These are phyloP conservation scores for Mytilinidion resinicola DNA, from an alignment of 495 filamentous ascomycete species.

Conservation along the genomic window DNA sequence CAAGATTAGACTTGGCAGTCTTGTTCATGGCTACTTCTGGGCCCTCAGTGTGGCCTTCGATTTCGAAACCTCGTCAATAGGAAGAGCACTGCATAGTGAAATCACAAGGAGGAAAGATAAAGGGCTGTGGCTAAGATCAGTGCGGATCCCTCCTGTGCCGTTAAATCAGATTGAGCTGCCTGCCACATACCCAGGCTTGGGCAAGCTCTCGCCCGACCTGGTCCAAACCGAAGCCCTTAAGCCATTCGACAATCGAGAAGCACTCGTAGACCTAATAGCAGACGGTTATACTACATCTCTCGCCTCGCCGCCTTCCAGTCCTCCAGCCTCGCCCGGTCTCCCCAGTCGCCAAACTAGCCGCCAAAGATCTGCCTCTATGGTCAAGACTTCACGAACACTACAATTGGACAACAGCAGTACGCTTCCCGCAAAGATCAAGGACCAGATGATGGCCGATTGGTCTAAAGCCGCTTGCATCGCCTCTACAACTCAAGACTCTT, in stretches of 20 bases:
- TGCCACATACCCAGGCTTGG: conserved; percentile 27
- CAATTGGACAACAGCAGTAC: neutral
- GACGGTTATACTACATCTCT: conserved; percentile 55
- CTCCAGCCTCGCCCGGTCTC: conserved; percentile 64
- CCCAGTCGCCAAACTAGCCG: conserved; percentile 44
- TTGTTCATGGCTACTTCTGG: conserved; percentile 86
- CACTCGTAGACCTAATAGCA: conserved; percentile 66
- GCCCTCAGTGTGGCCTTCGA: conserved; percentile 69
- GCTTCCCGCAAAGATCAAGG: conserved; percentile 52
- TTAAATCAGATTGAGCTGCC: conserved; percentile 43
- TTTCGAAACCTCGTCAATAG: conserved; percentile 59
- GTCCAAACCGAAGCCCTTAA: conserved; percentile 53
- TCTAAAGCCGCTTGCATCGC: conserved; percentile 63
- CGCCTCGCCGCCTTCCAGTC: conserved; percentile 58
- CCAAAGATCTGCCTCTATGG: conserved; percentile 29
- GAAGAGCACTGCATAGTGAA: conserved; percentile 65
- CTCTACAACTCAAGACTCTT: conserved; percentile 32
- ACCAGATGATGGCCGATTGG: conserved; percentile 74
- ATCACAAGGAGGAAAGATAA: conserved; percentile 64
- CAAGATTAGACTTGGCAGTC: conserved; percentile 70
- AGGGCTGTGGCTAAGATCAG: conserved; percentile 67
- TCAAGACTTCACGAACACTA: conserved; percentile 2
- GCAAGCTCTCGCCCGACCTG: conserved; percentile 43
- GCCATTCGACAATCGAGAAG: conserved; percentile 59
- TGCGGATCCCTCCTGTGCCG: conserved; percentile 48